Conservation (phyloP, 108 stramenopile species). For the Cyclostephanos tholiformis region DNA sequence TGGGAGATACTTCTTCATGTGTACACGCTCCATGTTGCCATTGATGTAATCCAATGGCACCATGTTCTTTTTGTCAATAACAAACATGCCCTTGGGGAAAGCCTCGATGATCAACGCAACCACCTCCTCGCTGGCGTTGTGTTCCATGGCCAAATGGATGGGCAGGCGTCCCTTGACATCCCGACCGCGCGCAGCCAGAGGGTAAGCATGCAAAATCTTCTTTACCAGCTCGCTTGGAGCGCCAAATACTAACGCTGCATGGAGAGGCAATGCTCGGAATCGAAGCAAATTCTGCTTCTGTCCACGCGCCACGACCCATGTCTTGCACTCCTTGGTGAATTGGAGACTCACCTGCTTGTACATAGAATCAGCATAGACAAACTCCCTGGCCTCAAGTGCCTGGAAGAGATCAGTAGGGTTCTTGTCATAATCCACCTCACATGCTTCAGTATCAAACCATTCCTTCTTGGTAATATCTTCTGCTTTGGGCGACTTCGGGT, state of each 20-base stretch:
- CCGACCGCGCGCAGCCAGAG: conserved; percentile 33
- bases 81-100: conserved; percentile 45
- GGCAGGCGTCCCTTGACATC: conserved; percentile 49
- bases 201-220: conserved; percentile 42
- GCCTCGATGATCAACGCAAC: conserved; percentile 23
- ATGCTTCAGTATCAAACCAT: conserved; percentile 45
- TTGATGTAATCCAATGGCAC: conserved; percentile 42
- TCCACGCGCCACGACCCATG: conserved; percentile 45
- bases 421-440: conserved; percentile 46
- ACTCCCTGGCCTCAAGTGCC: conserved; percentile 39
- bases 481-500: conserved; percentile 4
- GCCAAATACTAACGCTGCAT: conserved; percentile 49
- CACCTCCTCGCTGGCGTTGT: conserved; percentile 33
- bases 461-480: conserved; percentile 14
- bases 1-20: conserved; percentile 25
- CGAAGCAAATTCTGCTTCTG: conserved; percentile 28
- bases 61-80: conserved; percentile 40
- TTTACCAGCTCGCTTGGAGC: conserved; percentile 33
- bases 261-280: conserved; percentile 47
- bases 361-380: conserved; percentile 26
- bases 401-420: conserved; percentile 50
- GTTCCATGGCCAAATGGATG: conserved; percentile 43
- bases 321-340: conserved; percentile 43
- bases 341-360: conserved; percentile 9
- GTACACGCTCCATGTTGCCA: conserved; percentile 21